These are phyloP conservation scores for Lactifluus volemus DNA, from an alignment of 768 basidiomycete species.

Conservation along the genomic window DNA sequence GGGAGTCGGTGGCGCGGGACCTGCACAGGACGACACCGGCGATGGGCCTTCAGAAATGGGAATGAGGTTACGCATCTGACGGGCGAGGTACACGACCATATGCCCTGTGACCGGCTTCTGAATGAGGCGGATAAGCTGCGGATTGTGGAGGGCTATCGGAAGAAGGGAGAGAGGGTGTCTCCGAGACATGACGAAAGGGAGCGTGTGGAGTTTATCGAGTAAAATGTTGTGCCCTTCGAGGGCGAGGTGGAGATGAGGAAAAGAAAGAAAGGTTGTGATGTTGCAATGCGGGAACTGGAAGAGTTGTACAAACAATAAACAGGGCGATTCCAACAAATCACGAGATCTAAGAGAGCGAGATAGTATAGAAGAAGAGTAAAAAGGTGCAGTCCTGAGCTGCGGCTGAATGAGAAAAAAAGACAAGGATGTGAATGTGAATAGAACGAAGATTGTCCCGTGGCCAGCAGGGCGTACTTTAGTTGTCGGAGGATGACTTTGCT, in stretches of 20 bases:
- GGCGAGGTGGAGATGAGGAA: conserved; percentile 24
- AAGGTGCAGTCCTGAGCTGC: conserved; percentile 9
- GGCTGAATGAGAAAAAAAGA: conserved; percentile 2
- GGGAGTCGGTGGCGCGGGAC: conserved; percentile 48
- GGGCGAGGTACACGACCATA: conserved; percentile 82
- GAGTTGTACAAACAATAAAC: conserved; percentile 11
- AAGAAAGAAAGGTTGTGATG: conserved; percentile 19
- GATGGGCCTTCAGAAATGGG: conserved; percentile 46
- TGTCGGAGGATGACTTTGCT: background rate
- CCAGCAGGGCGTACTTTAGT: conserved; percentile 7
- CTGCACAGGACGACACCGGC: conserved; percentile 24
- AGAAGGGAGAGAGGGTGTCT: conserved; percentile 78
- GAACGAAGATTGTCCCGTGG: background rate
- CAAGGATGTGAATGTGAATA: conserved; percentile 4
- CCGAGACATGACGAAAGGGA: conserved; percentile 34
- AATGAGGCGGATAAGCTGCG: conserved; percentile 72
- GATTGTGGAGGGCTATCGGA: conserved; percentile 67
- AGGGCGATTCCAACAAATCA: conserved; percentile 8
- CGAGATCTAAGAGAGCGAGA: background rate
- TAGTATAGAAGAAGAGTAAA: background rate
- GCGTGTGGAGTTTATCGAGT: conserved; percentile 26
- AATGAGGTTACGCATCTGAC: conserved; percentile 69
- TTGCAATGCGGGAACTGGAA: background rate
- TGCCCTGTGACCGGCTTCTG: conserved; percentile 67
- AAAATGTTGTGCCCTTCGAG: conserved; percentile 30